These are phyloP conservation scores for Macadamia tetraphylla DNA, from an alignment of 164 flowering plant species.

Conservation along the genomic window DNA sequence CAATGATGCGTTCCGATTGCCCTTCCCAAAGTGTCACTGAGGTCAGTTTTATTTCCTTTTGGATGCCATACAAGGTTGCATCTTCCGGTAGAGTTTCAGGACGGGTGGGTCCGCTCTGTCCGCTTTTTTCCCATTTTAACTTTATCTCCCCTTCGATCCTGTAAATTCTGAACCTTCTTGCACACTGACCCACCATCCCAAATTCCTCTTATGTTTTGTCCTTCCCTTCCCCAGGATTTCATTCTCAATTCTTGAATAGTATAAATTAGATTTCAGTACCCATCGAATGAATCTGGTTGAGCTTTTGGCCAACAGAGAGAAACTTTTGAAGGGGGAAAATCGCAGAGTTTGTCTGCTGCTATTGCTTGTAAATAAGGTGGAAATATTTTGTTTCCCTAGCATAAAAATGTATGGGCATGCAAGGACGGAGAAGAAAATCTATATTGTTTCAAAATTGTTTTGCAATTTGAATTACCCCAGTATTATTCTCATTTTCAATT, in stretches of 20 bases:
- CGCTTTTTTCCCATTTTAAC: no score
- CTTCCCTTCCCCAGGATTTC: not conserved
- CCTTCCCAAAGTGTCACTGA: not conserved
- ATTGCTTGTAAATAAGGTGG: slow-evolving; percentile 31
- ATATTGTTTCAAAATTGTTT: no score
- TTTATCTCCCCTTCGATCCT: not conserved
- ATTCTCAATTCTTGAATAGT: slow-evolving; percentile 11
- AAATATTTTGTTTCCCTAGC: slow-evolving; percentile 6
- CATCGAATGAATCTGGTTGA: slow-evolving; percentile 12
- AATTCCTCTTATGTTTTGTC: slow-evolving; percentile 2
- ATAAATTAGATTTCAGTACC: not conserved
- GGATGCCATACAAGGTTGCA: slow-evolving; percentile 3
- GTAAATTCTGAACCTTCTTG: slow-evolving; percentile 15
- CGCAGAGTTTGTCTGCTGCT: slow-evolving; percentile 16
- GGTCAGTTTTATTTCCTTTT: slow-evolving; percentile 14
- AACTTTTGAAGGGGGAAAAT: slow-evolving; percentile 10
- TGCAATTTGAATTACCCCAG: no score
- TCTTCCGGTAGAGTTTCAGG: not conserved
- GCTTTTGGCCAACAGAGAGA: not conserved
- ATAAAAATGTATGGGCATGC: not conserved
- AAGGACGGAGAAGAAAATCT: no score
- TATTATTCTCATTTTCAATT: no score
- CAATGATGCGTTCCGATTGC: slow-evolving; percentile 15
- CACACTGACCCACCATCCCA: not conserved
- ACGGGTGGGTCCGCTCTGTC: not conserved